Percentiles rank a stretch among this genome's conserved stretches.
Conservation (phyloP, 1,284 basidiomycete genomes). For the Ganoderma resinaceum region DNA sequence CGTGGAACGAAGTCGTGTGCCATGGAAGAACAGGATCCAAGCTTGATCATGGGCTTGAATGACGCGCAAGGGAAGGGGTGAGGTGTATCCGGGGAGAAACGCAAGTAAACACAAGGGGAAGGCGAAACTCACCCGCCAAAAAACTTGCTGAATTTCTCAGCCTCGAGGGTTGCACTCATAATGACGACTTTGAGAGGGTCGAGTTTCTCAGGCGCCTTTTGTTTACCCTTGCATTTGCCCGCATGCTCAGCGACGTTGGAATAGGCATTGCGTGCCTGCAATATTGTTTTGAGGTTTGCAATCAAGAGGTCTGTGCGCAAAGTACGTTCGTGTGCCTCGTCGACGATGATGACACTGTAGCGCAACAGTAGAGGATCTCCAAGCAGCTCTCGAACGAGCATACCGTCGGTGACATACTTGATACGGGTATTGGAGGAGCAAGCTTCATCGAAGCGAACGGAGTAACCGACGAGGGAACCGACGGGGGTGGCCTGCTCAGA, state of each 20-base stretch:
- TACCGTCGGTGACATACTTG: conserved; percentile 97
- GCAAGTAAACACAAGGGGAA: not conserved
- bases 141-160: conserved; percentile 91
- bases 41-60: not conserved
- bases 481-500: conserved; percentile 78
- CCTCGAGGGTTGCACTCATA: conserved; percentile 98
- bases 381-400: conserved; percentile 92
- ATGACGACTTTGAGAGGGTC: conserved; percentile 89
- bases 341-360: conserved; percentile 92
- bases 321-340: conserved; percentile 98
- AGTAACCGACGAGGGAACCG: conserved; percentile 88
- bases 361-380: conserved; percentile 78
- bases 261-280: conserved; percentile 66
- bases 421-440: conserved; percentile 77
- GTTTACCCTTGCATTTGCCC: conserved; percentile 42
- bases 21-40: not conserved
- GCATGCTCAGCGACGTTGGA: conserved; percentile 41
- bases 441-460: conserved; percentile 94
- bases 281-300: conserved; percentile 90
- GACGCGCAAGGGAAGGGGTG: not conserved
- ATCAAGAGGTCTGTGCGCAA: conserved; percentile 95
- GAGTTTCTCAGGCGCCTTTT: conserved; percentile 23
- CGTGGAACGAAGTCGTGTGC: not conserved
- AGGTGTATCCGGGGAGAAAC: not conserved
- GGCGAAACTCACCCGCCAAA: conserved; percentile 67